These are phyloP conservation scores for Camellia japonica DNA, from an alignment of 148 eudicot species.

Conservation along the genomic window DNA sequence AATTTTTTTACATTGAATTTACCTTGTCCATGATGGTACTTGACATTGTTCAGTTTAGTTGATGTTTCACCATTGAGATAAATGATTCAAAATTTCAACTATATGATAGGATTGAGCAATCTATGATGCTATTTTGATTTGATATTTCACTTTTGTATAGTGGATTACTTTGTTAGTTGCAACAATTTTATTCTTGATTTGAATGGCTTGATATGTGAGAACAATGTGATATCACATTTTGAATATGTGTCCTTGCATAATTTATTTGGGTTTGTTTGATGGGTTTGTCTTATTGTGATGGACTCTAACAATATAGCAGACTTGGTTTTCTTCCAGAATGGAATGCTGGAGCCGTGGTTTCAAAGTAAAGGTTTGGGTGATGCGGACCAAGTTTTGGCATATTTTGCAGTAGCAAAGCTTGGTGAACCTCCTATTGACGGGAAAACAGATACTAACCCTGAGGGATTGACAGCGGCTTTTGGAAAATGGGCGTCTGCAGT, in stretches of 20 bases:
- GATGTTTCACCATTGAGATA: neutral
- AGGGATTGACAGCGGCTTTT: conserved; percentile 89
- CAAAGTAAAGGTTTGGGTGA: conserved; percentile 80
- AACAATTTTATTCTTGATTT: neutral
- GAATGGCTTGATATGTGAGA: neutral
- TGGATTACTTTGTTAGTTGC: neutral
- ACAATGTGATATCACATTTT: neutral
- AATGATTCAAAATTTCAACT: neutral
- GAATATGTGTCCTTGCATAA: neutral
- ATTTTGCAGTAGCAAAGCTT: conserved; percentile 91
- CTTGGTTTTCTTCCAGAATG: conserved; percentile 99
- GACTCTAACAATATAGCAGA: conserved; percentile 82
- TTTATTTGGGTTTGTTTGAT: neutral
- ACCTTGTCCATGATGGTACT: neutral
- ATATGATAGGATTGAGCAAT: neutral
- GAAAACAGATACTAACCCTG: conserved; percentile 91
- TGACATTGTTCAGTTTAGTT: neutral
- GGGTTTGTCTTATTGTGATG: conserved; percentile 4
- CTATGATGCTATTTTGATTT: neutral
- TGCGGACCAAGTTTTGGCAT: conserved; percentile 87
- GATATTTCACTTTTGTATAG: neutral
- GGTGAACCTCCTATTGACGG: conserved; percentile 94
- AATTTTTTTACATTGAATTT: too few species aligned
- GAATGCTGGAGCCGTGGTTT: conserved; percentile 99
- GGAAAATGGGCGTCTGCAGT: conserved; percentile 97